Evolutionary conservation across 2,329 filamentous ascomycete species (phyloP), one percentile per base, ranked within the genome.

Genomic region (Neofusicoccum ribis): DNA sequence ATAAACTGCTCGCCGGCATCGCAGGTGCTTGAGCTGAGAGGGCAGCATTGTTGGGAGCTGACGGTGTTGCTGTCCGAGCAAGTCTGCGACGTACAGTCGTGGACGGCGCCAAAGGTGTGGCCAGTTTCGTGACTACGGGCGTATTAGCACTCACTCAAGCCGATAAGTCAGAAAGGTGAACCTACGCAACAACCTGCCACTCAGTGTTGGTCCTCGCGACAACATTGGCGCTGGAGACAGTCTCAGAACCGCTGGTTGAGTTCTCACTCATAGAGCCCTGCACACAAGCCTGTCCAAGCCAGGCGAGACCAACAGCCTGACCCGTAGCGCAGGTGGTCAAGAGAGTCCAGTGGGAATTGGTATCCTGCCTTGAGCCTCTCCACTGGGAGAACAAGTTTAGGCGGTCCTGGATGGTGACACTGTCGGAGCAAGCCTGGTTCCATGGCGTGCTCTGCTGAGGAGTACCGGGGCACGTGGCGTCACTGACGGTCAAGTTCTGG

Each of bases 61-160:
- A 88, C 84, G 1, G 80, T 79, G 43, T 86, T 86, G 20, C 86
- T 83, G 66, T 91, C 84, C 6, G 73, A 71, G 74, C 94, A 98
- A 2, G 89, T 85, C n/a, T 78, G 68, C 0, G 81, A 74, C 2
- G 87, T 90, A 78, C 95, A 99, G 78, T 99, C 95, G 78, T 99
- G 95, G 9, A 97, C 92, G 5, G 94, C 95, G 51, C 94, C 94
- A 76, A 97, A 98, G 0, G 93, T 98, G 77, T 98, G 94, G 1
- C 93, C 94, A 3, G 89, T 89, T 78, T 98, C 94, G 75, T 98
- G 94, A 36, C 73, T 75, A 39, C 1, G 17, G 36, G 31, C 14
- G 31, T 8, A 15, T 44, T 17, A 44, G n/a, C 15, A 4, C 6
- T 7, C 2, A 14, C 41, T 17, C 7, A 47, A 49, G 9, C 14